Evolutionary conservation across 495 filamentous ascomycete genomes (phyloP).

Genomic region (Amphirosellinia nigrospora): DNA sequence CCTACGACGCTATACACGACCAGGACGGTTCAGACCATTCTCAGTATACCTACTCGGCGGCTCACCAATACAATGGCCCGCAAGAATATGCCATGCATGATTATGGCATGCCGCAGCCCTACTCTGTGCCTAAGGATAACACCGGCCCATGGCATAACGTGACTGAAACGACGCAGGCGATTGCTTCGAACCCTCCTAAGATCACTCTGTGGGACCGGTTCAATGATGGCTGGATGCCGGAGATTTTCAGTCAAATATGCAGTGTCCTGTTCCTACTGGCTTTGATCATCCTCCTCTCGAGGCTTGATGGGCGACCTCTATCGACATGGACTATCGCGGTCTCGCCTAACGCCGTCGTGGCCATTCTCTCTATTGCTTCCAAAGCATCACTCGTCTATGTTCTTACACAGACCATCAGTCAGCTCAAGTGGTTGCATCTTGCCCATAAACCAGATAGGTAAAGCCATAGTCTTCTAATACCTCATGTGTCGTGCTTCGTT

Average conservation of each 20-base stretch:
- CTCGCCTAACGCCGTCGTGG: conserved; percentile 21
- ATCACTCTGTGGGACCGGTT: conserved; percentile 5
- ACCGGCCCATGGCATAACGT: not conserved
- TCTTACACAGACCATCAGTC: conserved; percentile 19
- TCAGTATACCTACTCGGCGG: not conserved
- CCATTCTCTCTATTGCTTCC: conserved; percentile 22
- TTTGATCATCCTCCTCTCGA: conserved; percentile 19
- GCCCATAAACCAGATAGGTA: conserved; percentile 15
- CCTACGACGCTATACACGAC: not conserved
- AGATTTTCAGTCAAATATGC: conserved; percentile 10
- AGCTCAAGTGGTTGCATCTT: conserved; percentile 26
- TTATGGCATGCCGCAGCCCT: not conserved
- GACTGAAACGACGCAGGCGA: not conserved
- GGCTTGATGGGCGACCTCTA: conserved; percentile 11
- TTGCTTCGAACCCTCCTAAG: not conserved
- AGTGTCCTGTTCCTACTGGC: conserved; percentile 9
- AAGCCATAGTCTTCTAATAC: not conserved
- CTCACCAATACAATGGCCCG: not conserved
- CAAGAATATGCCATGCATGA: conserved; percentile 4
- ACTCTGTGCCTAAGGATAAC: not conserved
- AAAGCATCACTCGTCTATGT: conserved; percentile 19
- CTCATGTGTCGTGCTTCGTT: not conserved
- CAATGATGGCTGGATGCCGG: conserved; percentile 15
- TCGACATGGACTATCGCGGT: conserved; percentile 20
- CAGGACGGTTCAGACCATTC: not conserved